Conservation (phyloP, 305 asterid species). For the Andrographis paniculata region DNA sequence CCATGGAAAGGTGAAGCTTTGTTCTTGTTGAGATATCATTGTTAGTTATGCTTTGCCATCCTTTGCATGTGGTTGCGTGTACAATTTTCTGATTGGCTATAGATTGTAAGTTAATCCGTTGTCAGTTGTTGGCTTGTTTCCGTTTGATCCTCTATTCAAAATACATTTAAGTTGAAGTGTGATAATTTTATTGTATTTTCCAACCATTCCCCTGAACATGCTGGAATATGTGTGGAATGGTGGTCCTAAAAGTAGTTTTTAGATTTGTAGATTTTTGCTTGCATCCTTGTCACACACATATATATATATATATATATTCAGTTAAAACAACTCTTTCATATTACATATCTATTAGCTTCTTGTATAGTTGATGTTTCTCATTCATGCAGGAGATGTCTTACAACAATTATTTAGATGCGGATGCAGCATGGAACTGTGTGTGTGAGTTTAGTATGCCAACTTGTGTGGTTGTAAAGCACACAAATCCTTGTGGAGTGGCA, state of each 20-base stretch:
- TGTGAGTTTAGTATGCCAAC: conserved; percentile 85
- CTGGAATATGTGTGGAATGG: too few relatives aligned
- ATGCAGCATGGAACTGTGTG: conserved; percentile 99
- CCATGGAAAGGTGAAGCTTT: conserved; percentile 76
- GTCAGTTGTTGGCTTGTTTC: neutral
- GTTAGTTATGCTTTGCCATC: neutral
- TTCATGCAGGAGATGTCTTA: conserved; percentile 87
- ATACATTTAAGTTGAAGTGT: neutral
- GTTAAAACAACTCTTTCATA: neutral
- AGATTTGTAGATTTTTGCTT: neutral
- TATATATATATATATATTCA: too few relatives aligned
- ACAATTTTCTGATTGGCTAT: neutral
- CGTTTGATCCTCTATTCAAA: neutral
- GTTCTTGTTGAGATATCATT: conserved; percentile 2
- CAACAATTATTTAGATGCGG: conserved; percentile 89
- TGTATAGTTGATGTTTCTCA: conserved; percentile 11
- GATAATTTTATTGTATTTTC: neutral
- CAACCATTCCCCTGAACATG: too few relatives aligned
- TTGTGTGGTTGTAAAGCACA: conserved; percentile 90
- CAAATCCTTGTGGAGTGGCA: conserved; percentile 98
- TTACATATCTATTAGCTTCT: conserved; percentile 8
- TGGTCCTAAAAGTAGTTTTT: too few relatives aligned
- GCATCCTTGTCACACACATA: too few relatives aligned
- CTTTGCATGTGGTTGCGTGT: neutral
- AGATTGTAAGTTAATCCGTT: too few relatives aligned